Evolutionary conservation across 2,329 filamentous ascomycete species (phyloP).

Genomic region (Xylariaceae sp.): DNA sequence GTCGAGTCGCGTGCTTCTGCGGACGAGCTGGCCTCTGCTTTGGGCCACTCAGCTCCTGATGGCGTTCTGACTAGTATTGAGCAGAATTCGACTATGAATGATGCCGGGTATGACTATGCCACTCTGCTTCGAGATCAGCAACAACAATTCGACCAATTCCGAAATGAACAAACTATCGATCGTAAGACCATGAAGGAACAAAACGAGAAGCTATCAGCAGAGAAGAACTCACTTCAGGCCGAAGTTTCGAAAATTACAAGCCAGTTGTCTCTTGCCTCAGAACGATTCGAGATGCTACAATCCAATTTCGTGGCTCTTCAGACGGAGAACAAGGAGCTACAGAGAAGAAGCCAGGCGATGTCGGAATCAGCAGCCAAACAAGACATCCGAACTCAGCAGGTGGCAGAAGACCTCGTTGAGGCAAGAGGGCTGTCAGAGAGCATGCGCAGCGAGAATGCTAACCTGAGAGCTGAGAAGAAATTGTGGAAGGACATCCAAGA

Average conservation of each 20-base stretch:
- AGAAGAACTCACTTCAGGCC: slow-evolving; percentile 77
- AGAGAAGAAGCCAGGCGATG: slow-evolving; percentile 72
- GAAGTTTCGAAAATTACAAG: slow-evolving; percentile 77
- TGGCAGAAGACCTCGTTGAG: slow-evolving; percentile 89
- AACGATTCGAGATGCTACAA: slow-evolving; percentile 85
- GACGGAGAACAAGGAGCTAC: slow-evolving; percentile 78
- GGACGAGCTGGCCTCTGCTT: slow-evolving; percentile 61
- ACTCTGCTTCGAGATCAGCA: slow-evolving; percentile 84
- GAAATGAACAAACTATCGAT: slow-evolving; percentile 79
- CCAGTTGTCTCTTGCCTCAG: slow-evolving; percentile 74
- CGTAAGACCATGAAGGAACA: slow-evolving; percentile 80
- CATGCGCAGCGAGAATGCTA: slow-evolving; percentile 83
- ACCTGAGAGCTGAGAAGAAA: slow-evolving; percentile 91
- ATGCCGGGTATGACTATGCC: slow-evolving; percentile 61
- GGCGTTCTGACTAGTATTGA: slow-evolving; percentile 57
- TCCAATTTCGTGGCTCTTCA: slow-evolving; percentile 81
- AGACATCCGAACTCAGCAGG: slow-evolving; percentile 84
- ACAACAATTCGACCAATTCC: slow-evolving; percentile 82
- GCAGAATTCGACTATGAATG: slow-evolving; percentile 49
- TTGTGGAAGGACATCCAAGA: slow-evolving; percentile 93
- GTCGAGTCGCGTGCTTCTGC: slow-evolving; percentile 66
- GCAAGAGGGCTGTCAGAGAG: slow-evolving; percentile 77
- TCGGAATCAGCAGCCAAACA: slow-evolving; percentile 85
- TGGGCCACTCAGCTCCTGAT: slow-evolving; percentile 67
- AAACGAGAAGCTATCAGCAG: slow-evolving; percentile 72